A percentile compares a stretch with the other conserved stretches of the same genome.
Evolutionary conservation across 768 basidiomycete genomes (phyloP).

Genomic region (Guyanaporus albipodus): DNA sequence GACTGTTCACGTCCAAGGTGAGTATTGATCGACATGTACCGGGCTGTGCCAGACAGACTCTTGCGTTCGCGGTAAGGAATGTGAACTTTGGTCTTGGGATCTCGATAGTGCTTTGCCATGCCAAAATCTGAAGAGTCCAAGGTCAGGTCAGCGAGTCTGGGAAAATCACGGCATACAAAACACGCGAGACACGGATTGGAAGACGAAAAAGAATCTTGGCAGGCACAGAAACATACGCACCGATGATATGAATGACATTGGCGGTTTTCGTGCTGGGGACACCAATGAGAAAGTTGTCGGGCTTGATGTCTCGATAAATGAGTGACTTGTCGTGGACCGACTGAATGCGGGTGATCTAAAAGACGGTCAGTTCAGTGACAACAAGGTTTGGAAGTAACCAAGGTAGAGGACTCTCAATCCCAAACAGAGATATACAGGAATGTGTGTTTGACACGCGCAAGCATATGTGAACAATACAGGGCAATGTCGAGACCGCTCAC

Average conservation of each 20-base stretch:
- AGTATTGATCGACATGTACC: slow-evolving; percentile 99
- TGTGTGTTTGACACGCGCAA: neutral
- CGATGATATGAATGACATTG: slow-evolving; percentile 83
- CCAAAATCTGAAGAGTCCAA: slow-evolving; percentile 70
- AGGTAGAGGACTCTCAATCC: neutral
- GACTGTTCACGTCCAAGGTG: slow-evolving; percentile 95
- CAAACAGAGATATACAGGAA: neutral
- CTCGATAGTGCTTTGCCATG: slow-evolving; percentile 99
- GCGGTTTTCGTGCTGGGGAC: slow-evolving; percentile 88
- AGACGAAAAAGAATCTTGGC: neutral
- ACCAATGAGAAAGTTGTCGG: slow-evolving; percentile 98
- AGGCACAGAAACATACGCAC: slow-evolving; percentile 41
- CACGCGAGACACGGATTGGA: too few relatives aligned
- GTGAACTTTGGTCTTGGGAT: slow-evolving; percentile 95
- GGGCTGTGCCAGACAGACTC: slow-evolving; percentile 91
- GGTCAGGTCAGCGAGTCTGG: slow-evolving; percentile 8
- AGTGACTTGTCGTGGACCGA: slow-evolving; percentile 97
- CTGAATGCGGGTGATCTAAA: slow-evolving; percentile 91
- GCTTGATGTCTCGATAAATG: slow-evolving; percentile 99
- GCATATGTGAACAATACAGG: slow-evolving; percentile 1
- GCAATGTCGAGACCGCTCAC: slow-evolving; percentile 41
- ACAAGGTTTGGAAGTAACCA: slow-evolving; percentile 6
- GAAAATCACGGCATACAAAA: neutral
- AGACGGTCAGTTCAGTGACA: slow-evolving; percentile 6
- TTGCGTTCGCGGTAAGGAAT: slow-evolving; percentile 99